phyloP scores from a whole-genome alignment of 2,329 filamentous ascomycete species.

The Phaeosphaeriaceae sp. region DNA sequence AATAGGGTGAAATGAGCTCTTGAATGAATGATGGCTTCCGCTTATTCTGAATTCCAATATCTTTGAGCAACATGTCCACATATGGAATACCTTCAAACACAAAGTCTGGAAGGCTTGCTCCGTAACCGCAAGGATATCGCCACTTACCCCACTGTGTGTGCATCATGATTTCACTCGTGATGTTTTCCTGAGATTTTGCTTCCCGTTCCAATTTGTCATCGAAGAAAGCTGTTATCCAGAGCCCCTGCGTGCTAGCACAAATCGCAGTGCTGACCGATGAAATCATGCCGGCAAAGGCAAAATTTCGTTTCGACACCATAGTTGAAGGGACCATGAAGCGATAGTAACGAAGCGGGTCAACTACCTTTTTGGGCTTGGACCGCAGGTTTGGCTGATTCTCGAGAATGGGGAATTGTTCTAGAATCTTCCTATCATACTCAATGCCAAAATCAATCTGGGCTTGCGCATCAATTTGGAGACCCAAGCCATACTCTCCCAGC shows the following conservation, averaged over 20 bases:
- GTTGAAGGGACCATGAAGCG: constrained; percentile 49
- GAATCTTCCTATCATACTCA: constrained; percentile 59
- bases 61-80: constrained; percentile 24
- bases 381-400: constrained; percentile 53
- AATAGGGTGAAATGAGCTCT: constrained; percentile 28
- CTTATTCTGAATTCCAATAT: constrained; percentile 22
- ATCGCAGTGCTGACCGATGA: constrained; percentile 41
- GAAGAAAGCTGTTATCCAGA: constrained; percentile 66
- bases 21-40: constrained; percentile 11
- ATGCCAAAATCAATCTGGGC: constrained; percentile 59
- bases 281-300: constrained; percentile 49
- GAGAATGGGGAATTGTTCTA: constrained; percentile 60
- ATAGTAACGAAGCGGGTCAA: constrained; percentile 23
- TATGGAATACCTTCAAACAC: constrained; percentile 34
- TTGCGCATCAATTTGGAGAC: constrained; percentile 8
- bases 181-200: constrained; percentile 8
- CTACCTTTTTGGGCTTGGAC: constrained; percentile 9
- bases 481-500: constrained; percentile 8
- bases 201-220: constrained; percentile 51
- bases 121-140: constrained; percentile 28
- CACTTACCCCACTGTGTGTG: constrained; percentile 31
- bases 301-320: constrained; percentile 33
- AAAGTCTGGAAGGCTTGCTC: constrained; percentile 28
- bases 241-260: constrained; percentile 40
- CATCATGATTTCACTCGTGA: constrained; percentile 25